phyloP scores from a whole-genome alignment of 257 asterid species.

The Lycium barbarum region DNA sequence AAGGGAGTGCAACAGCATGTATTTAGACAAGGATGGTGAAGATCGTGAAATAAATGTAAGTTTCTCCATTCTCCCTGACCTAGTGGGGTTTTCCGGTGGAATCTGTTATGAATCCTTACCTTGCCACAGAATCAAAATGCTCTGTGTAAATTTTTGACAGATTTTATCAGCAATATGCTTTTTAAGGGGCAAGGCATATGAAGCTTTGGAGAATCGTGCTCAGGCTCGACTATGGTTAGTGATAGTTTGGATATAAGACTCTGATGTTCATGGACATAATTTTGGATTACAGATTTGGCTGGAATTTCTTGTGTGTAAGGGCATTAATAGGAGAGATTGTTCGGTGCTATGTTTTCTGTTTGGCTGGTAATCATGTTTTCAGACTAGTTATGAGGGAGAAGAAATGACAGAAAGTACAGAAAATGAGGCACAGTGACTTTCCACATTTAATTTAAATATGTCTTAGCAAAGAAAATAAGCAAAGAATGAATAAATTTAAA shows the following conservation, averaged over 20 bases:
- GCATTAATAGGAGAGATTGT: neutral
- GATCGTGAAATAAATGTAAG: conserved; percentile 98
- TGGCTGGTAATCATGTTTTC: conserved; percentile 17
- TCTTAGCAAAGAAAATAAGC: neutral
- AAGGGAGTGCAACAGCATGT: conserved; percentile 76
- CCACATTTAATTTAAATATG: neutral
- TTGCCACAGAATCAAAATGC: conserved; percentile 16
- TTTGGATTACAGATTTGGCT: conserved; percentile 17
- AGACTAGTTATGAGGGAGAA: neutral
- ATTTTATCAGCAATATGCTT: conserved; percentile 93
- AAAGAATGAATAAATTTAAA: neutral
- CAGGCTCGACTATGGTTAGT: conserved; percentile 96
- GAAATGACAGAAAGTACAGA: conserved; percentile 1
- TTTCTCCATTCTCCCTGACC: conserved; percentile 25
- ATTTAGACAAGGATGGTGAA: conserved; percentile 92
- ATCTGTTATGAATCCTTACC: neutral
- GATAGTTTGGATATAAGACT: conserved; percentile 19
- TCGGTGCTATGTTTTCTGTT: conserved; percentile 9
- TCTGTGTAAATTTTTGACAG: conserved; percentile 47
- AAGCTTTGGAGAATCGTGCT: conserved; percentile 87
- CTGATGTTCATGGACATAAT: neutral
- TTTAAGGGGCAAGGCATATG: conserved; percentile 95
- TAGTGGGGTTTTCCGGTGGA: neutral
- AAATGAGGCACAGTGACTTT: conserved; percentile 21
- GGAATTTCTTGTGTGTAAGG: neutral